Conservation (phyloP, 352 stramenopile species). For the Pythium brachiatum region DNA sequence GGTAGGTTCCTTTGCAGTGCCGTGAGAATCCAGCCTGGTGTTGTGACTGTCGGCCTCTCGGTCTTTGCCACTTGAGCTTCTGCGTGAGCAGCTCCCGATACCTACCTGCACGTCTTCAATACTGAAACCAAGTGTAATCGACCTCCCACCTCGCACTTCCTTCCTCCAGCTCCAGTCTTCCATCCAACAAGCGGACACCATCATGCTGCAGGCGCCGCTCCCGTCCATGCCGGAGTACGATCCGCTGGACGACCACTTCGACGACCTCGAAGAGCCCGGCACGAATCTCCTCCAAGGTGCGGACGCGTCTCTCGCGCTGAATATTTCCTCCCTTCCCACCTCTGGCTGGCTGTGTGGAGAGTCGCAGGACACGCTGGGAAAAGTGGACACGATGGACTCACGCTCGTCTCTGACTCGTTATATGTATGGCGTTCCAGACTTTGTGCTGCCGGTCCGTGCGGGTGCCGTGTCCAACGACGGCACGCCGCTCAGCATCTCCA, state of each 20-base stretch:
- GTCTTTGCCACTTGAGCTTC: background rate
- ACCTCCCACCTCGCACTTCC: background rate
- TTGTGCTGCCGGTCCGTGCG: constrained; percentile 18
- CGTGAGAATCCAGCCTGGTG: background rate
- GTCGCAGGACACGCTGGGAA: constrained; percentile 1
- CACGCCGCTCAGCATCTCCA: constrained; percentile 61
- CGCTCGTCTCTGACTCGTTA: constrained; percentile 1
- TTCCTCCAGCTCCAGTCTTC: background rate
- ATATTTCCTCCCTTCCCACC: background rate
- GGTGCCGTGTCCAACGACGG: constrained; percentile 26
- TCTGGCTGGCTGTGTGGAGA: background rate
- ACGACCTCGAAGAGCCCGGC: constrained; percentile 68
- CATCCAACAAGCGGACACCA: background rate
- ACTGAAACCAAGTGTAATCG: background rate
- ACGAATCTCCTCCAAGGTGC: constrained; percentile 66
- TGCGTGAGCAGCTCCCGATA: background rate
- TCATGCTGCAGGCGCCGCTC: constrained; percentile 51
- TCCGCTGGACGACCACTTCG: constrained; percentile 63
- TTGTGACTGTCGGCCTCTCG: background rate
- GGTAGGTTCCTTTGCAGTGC: background rate
- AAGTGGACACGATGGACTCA: constrained; percentile 27
- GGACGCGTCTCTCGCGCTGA: constrained; percentile 1
- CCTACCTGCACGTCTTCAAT: background rate
- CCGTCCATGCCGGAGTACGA: constrained; percentile 64
- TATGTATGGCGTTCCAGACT: constrained; percentile 9